These are phyloP conservation scores for Aspergillus unguis DNA, from an alignment of 2,329 filamentous ascomycete genomes.

Conservation along the genomic window DNA sequence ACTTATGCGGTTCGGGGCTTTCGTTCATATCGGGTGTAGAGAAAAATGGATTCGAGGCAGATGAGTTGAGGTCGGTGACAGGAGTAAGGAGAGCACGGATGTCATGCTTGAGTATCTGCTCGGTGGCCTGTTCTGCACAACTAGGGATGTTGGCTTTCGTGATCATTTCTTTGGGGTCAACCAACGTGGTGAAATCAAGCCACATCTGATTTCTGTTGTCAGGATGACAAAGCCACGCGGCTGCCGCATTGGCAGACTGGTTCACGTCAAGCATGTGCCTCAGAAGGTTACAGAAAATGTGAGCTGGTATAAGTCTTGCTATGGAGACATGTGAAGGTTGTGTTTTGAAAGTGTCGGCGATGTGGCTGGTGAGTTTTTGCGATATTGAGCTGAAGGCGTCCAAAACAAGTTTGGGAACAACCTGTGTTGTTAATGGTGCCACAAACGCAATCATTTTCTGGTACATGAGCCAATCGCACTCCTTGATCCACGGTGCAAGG, in stretches of 20 bases:
- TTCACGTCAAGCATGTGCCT: slow-evolving; percentile 89
- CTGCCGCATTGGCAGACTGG: slow-evolving; percentile 86
- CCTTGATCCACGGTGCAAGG: slow-evolving; percentile 87
- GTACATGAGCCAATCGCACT: slow-evolving; percentile 93
- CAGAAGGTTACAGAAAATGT: slow-evolving; percentile 80
- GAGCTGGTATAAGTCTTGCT: slow-evolving; percentile 83
- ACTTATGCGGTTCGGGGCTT: slow-evolving; percentile 29
- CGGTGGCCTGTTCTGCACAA: slow-evolving; percentile 34
- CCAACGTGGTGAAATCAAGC: slow-evolving; percentile 63
- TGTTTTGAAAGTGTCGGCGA: slow-evolving; percentile 78
- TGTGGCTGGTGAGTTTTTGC: slow-evolving; percentile 72
- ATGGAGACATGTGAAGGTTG: slow-evolving; percentile 81
- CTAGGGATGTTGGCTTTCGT: slow-evolving; percentile 40
- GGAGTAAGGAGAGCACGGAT: slow-evolving; percentile 44
- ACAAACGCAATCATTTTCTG: slow-evolving; percentile 95
- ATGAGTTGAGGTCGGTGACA: slow-evolving; percentile 30
- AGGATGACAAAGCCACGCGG: slow-evolving; percentile 84
- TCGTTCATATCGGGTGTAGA: slow-evolving; percentile 32
- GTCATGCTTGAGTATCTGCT: slow-evolving; percentile 44
- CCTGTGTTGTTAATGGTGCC: slow-evolving; percentile 81
- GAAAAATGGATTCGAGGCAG: slow-evolving; percentile 33
- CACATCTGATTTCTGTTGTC: slow-evolving; percentile 95
- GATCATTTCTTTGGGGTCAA: slow-evolving; percentile 41
- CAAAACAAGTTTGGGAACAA: slow-evolving; percentile 81
- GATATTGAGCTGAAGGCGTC: slow-evolving; percentile 86